A percentile compares a stretch with the other conserved stretches of the same genome.
These are phyloP conservation scores for Chaetomiaceae sp. DNA, from an alignment of 2,329 filamentous ascomycete species.

Conservation along the genomic window DNA sequence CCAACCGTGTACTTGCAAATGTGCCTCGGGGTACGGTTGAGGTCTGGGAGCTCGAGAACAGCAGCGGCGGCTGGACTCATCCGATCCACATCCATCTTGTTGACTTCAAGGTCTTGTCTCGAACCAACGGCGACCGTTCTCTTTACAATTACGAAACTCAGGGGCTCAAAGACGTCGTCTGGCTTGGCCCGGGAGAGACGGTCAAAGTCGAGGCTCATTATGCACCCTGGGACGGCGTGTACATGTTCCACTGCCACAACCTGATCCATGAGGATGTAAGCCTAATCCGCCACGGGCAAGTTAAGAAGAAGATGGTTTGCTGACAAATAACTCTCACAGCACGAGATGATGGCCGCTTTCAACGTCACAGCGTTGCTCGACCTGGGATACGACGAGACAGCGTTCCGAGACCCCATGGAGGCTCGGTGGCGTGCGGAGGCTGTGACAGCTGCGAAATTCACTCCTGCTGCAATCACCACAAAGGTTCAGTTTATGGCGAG, in stretches of 20 bases:
- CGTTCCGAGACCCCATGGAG: constrained; percentile 35
- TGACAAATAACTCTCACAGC: background rate
- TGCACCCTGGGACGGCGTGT: constrained; percentile 16
- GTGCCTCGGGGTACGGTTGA: constrained; percentile 39
- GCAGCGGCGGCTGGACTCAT: constrained; percentile 41
- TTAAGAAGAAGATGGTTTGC: background rate
- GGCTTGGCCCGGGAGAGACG: constrained; percentile 41
- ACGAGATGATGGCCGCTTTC: constrained; percentile 43
- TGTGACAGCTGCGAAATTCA: constrained; percentile 28
- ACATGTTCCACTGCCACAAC: constrained; percentile 43
- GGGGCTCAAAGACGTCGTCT: constrained; percentile 51
- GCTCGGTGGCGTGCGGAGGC: constrained; percentile 33
- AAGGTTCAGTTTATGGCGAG: constrained; percentile 33
- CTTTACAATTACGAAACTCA: constrained; percentile 46
- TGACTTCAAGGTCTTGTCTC: constrained; percentile 47
- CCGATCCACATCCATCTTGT: constrained; percentile 52
- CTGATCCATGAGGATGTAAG: constrained; percentile 36
- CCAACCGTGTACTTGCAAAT: constrained; percentile 40
- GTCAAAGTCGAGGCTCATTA: constrained; percentile 43
- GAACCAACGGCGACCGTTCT: constrained; percentile 36
- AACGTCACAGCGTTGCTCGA: constrained; percentile 36
- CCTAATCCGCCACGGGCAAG: too few relatives aligned
- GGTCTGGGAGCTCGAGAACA: constrained; percentile 42
- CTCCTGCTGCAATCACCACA: constrained; percentile 27
- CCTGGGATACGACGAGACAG: constrained; percentile 37